Evolutionary conservation across 1,284 basidiomycete genomes (phyloP), one percentile per base, ranked within the genome.

Genomic region (Marasmius fiardii): DNA sequence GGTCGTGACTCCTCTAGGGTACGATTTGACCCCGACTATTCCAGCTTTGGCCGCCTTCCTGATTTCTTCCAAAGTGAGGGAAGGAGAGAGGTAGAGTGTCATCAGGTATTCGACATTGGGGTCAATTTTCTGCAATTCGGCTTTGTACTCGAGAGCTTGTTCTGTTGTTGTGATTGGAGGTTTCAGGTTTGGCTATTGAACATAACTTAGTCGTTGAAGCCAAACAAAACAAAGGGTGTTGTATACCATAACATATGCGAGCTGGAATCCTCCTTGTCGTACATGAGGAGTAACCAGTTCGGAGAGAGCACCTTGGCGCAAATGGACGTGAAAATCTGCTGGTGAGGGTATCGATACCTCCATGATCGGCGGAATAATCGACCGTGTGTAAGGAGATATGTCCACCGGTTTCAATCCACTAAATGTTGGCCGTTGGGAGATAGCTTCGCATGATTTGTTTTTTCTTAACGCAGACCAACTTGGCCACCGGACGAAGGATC

Each of bases 1-100:
- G 51, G 97, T 99, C 8, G 97, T 99, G 1, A 99, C 97, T 12
- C 97, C 97, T 61, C 93, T 82, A 48, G 97, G 97, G 70, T 99
- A 99, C 23, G 92, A 95, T 75, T 99, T 99, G 64, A 99, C 94
- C 39, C 97, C 90, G 51, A 81, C 81, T 63, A 98, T 83, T n/a
- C 95, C 95, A 18, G 88, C 87, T 47, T 77, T 72, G 56, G 89
- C 88, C 4, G 97, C 97, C 69, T 92, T 95, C 61, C 81, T 81
- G 63, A 99, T 91, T 68, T 98, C 94, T 20, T 90, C 88, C 0
- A 94, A 92, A 1, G 95, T 96, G 49, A 99, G 83, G 43, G 91
- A 86, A 0, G 92, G 90, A 43, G 89, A 92, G 8, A 99, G 85
- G 74, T 99, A 99, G 43, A 99, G 79, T 0, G 96, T 98, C 90